Evolutionary conservation across 2,329 filamentous ascomycete genomes (phyloP), one percentile per base, ranked within the genome.

Genomic region (Hymenoscyphus occultus): DNA sequence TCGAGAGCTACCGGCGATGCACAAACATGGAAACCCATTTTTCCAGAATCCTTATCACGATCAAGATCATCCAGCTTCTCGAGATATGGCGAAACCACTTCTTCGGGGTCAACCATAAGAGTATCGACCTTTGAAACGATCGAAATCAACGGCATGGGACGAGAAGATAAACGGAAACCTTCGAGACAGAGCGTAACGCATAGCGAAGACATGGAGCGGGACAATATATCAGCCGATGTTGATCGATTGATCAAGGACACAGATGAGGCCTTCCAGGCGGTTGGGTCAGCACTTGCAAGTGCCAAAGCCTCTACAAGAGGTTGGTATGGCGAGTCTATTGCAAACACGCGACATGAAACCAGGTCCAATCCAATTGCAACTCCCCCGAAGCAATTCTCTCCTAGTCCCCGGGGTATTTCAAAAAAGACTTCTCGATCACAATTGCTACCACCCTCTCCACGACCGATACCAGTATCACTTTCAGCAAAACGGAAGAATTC

Each of bases 191-290:
- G 73, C 68, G 67, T 58, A 59, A 59, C 22, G 63, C 59, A 59
- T 32, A 45, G 61, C 60, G 39, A 69, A 59, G 40, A 67, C 58
- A 59, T 68, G 48, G 65, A 71, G 6, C 71, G 70, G 65, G 69
- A 66, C 19, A 54, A 63, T 19, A 39, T 67, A 2, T 65, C 59
- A 16, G 63, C 71, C 5, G 68, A 71, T 40, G 66, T 82, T 2
- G 77, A 80, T 61, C 76, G 80, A 67, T 76, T 85, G 67, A 81
- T 83, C 58, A 75, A 76, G 66, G 79, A 84, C 70, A 80, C 82
- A 3, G 82, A 85, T 66, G 77, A 81, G 64, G 81, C 82, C 35
- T 84, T 84, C 73, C 77, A 79, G 71, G 77, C 78, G 13, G 78
- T 82, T 31, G 79, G 77, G 2, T 75, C 73, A 60, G 78, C 78